These are phyloP conservation scores for Isoetes taiwanensis DNA, from an alignment of 75 land plant genomes.

Conservation along the genomic window DNA sequence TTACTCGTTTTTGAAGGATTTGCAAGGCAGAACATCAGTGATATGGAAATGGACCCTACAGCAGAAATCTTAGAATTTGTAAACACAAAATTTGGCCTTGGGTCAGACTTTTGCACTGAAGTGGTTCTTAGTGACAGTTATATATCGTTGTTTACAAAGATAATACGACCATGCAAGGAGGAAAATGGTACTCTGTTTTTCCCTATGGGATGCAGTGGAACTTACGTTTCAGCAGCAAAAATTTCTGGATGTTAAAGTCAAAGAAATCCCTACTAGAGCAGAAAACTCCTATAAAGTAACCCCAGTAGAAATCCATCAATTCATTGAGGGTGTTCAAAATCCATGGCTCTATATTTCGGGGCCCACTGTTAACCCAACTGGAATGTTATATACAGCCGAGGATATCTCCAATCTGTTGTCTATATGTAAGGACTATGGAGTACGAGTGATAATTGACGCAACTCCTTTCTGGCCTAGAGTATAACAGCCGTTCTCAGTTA, in stretches of 20 bases:
- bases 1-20: slow-evolving; percentile 86
- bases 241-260: slow-evolving; percentile 50
- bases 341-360: slow-evolving; percentile 93
- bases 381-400: slow-evolving; percentile 46
- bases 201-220: slow-evolving; percentile 76
- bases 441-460: slow-evolving; percentile 72
- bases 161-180: slow-evolving; percentile 66
- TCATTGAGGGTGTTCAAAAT: slow-evolving; percentile 30
- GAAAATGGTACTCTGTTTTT: slow-evolving; percentile 83
- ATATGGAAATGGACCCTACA: slow-evolving; percentile 70
- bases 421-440: slow-evolving; percentile 53
- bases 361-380: slow-evolving; percentile 84
- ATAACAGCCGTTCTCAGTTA: slow-evolving; percentile 9
- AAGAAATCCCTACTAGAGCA: slow-evolving; percentile 42
- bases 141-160: slow-evolving; percentile 67
- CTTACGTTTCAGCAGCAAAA: slow-evolving; percentile 71
- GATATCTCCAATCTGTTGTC: slow-evolving; percentile 56
- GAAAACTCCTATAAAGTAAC: slow-evolving; percentile 64
- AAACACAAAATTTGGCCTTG: slow-evolving; percentile 36
- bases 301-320: slow-evolving; percentile 19
- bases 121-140: slow-evolving; percentile 52
- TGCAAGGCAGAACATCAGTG: slow-evolving; percentile 78
- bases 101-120: slow-evolving; percentile 31
- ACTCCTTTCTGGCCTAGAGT: slow-evolving; percentile 91
- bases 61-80: slow-evolving; percentile 45